These are phyloP conservation scores for Thielaviopsis punctulata DNA, from an alignment of 2,329 filamentous ascomycete genomes.

Conservation along the genomic window DNA sequence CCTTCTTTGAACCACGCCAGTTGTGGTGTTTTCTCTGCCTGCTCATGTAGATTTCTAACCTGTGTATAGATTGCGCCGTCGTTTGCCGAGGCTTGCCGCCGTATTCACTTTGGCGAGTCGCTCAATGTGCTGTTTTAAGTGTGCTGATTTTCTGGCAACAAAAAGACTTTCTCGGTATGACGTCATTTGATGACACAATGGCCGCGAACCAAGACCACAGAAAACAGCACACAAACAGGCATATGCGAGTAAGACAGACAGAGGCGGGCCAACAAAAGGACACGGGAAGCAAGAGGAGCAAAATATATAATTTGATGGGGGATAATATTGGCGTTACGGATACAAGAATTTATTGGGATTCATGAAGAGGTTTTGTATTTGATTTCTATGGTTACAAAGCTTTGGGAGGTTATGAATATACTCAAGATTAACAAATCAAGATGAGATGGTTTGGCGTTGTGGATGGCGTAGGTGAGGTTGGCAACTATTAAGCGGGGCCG, in stretches of 20 bases:
- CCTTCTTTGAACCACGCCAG: not conserved
- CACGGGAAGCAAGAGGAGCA: not conserved
- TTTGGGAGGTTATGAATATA: not conserved
- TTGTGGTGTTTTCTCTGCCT: not conserved
- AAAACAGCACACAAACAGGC: not conserved
- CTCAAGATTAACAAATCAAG: too few species aligned
- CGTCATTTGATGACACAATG: too few species aligned
- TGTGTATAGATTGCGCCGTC: slow-evolving; percentile 55
- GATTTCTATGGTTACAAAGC: too few species aligned
- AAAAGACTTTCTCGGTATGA: too few species aligned
- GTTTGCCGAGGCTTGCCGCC: slow-evolving; percentile 87
- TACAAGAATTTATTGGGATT: not conserved
- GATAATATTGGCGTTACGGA: not conserved
- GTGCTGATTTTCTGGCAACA: too few species aligned
- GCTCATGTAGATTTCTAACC: too few species aligned
- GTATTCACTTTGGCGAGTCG: slow-evolving; percentile 93
- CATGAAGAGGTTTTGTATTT: not conserved
- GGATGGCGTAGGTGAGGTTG: not conserved
- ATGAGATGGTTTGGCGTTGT: too few species aligned
- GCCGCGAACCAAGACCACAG: not conserved
- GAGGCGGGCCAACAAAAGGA: too few species aligned
- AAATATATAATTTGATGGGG: not conserved
- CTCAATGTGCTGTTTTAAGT: slow-evolving; percentile 71
- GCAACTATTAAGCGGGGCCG: not conserved
- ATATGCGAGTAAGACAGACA: not conserved